These are phyloP conservation scores for Cardamine resedifolia DNA, from an alignment of 345 rosid species.

Conservation along the genomic window DNA sequence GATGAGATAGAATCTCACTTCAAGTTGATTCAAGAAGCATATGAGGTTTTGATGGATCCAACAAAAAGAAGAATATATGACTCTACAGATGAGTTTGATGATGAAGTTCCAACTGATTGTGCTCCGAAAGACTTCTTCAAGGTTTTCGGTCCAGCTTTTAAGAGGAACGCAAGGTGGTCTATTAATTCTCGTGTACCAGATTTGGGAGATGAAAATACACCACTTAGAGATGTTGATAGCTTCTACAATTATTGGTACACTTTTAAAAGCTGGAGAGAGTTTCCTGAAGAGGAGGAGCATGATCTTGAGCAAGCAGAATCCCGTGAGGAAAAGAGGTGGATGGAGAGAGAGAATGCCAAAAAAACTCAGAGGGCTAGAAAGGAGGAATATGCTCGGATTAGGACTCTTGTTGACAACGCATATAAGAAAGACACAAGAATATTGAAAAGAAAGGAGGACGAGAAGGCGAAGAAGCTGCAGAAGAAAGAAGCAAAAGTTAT, in stretches of 20 bases:
- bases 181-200: slow-evolving; percentile 62
- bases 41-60: slow-evolving; percentile 84
- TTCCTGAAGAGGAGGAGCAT: slow-evolving; percentile 91
- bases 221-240: slow-evolving; percentile 63
- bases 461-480: slow-evolving; percentile 79
- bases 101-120: slow-evolving; percentile 84
- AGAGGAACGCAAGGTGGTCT: slow-evolving; percentile 97
- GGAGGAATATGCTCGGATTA: slow-evolving; percentile 83
- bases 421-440: slow-evolving; percentile 86
- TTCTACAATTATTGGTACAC: slow-evolving; percentile 82
- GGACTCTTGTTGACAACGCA: slow-evolving; percentile 86
- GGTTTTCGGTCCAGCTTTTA: slow-evolving; percentile 95
- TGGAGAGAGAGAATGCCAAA: slow-evolving; percentile 94
- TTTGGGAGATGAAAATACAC: slow-evolving; percentile 68
- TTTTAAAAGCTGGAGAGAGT: slow-evolving; percentile 98
- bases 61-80: slow-evolving; percentile 83
- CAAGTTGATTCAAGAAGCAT: slow-evolving; percentile 85
- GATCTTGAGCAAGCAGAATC: slow-evolving; percentile 92
- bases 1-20: slow-evolving; percentile 89
- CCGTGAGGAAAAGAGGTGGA: slow-evolving; percentile 97
- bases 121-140: slow-evolving; percentile 85
- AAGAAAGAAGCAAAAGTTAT: slow-evolving; percentile 70
- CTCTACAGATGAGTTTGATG: slow-evolving; percentile 97
- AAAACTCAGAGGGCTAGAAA: slow-evolving; percentile 82
- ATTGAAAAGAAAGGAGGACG: slow-evolving; percentile 70